phyloP scores from a whole-genome alignment of 2,329 filamentous ascomycete species.

The Paramyrothecium roridum region DNA sequence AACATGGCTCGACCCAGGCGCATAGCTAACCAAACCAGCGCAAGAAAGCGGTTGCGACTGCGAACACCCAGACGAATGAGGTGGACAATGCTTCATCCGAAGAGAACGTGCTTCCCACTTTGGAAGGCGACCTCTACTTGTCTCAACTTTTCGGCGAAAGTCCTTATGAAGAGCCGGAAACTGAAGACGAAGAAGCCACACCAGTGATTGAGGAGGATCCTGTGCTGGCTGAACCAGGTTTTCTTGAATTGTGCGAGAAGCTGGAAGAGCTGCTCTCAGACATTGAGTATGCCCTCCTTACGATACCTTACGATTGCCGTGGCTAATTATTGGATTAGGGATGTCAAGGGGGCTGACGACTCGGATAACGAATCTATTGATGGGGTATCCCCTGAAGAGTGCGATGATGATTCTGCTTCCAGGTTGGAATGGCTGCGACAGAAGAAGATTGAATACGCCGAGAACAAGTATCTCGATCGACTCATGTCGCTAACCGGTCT shows the following conservation, averaged over 20 bases:
- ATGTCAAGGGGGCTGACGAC: constrained; percentile 13
- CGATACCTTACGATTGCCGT: neutral
- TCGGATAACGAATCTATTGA: constrained; percentile 23
- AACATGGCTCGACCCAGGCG: no score
- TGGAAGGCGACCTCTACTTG: neutral
- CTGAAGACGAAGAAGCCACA: neutral
- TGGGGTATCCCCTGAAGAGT: constrained; percentile 22
- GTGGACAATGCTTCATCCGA: constrained; percentile 7
- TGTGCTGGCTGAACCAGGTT: constrained; percentile 19
- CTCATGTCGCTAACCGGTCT: constrained; percentile 63
- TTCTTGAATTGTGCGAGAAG: constrained; percentile 19
- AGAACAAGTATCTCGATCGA: constrained; percentile 52
- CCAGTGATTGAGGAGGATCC: constrained; percentile 3
- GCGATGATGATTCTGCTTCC: constrained; percentile 38
- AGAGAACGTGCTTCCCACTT: no score
- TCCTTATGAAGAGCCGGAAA: constrained; percentile 11
- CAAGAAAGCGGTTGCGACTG: constrained; percentile 4
- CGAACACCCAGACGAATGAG: constrained; percentile 8
- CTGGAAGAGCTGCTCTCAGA: constrained; percentile 24
- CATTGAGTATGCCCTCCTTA: constrained; percentile 19
- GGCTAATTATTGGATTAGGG: constrained; percentile 8
- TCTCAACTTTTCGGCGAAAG: constrained; percentile 3
- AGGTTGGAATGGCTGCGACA: constrained; percentile 28
- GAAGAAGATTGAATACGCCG: constrained; percentile 43
- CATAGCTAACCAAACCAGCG: no score